Evolutionary conservation across 371 early-diverging fungal species (phyloP), one percentile per base, ranked within the genome.

Genomic region (Actinomortierella ambigua): DNA sequence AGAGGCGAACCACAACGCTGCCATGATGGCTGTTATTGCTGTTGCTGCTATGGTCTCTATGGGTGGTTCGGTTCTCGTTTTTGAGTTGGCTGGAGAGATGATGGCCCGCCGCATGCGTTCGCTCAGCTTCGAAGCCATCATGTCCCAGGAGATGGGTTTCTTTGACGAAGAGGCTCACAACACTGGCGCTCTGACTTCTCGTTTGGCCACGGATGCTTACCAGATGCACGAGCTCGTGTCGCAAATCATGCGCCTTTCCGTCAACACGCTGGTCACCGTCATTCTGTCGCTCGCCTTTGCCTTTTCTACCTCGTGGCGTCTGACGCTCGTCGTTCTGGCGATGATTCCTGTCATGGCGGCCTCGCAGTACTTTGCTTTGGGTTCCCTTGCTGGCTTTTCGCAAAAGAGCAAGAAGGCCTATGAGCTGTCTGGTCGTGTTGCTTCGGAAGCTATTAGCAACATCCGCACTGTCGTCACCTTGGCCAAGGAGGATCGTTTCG

Each of bases 391-490:
- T 55, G 85, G 87, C 54, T 83, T 81, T 51, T 86, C 87, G 47
- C 77, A 79, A 53, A 80, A 87, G 63, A 87, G 83, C 46, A 81
- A 83, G 65, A 84, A 85, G 57, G 87, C 89, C 0, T 90, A 91
- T 59, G 85, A 88, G 65, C 79, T 83, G 26, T 84, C 90, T 43
- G 88, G 88, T 59, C 88, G 89, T 75, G 83, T 87, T 48, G 93
- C 94, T 48, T 83, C 85, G 65, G 97, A 98, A 73, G 92, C 93
- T 27, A 88, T 97, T 52, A 79, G 87, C 57, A 88, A 90, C 77
- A 90, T 97, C 55, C 88, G 96, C 42, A 97, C 97, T 2, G 95
- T 97, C 20, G 85, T 88, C 40, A 79, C 90, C 3, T 79, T 97
- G n/a, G 91, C 89, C 27, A 88, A 91, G 61, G 95, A 98, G 67